Evolutionary conservation across 2,329 filamentous ascomycete species (phyloP), one percentile per base, ranked within the genome.

Genomic region (Bisporella sp.): DNA sequence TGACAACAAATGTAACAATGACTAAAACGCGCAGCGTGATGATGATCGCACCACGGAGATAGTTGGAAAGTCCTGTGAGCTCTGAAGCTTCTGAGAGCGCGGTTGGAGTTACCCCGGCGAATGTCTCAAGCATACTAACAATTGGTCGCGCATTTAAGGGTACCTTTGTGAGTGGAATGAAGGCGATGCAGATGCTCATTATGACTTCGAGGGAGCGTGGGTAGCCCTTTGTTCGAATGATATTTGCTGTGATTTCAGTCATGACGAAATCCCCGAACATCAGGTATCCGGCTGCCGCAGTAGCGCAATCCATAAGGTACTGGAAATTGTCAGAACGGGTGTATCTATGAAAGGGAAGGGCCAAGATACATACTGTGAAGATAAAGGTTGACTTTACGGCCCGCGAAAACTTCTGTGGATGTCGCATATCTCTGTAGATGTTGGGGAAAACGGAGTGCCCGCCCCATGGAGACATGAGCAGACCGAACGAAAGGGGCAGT

Each of bases 101-200:
- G 9, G 54, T 51, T 7, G 59, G 39, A 42, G 67, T 68, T 41
- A 96, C 76, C 43, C 90, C 89, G 53, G 82, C 77, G 51, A 96
- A 71, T 45, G 93, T 81, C 71, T 97, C 93, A 47, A 88, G 69
- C 0, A 90, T 96, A 32, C 84, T 84, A 57, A 96, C 80, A 59
- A 97, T 91, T 8, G 92, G 93, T 2, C 91, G 85, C 6, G 87
- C 85, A 65, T 91, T 95, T 35, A 96, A 74, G 0, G 91, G 90
- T n/a, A 96, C 83, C 69, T 99, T 99, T 35, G 92, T 96, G 47
- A 99, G 73, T 1, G 92, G 93, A 56, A 97, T 96, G 64, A 96
- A 90, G 63, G 86, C 86, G 59, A 97, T 87, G 67, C 91, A 92
- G 54, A 88, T 73, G 57, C 89, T 89, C 67, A 96, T 86, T 58